phyloP scores from a whole-genome alignment of 2,329 filamentous ascomycete species.

The Diaporthe caulivora region DNA sequence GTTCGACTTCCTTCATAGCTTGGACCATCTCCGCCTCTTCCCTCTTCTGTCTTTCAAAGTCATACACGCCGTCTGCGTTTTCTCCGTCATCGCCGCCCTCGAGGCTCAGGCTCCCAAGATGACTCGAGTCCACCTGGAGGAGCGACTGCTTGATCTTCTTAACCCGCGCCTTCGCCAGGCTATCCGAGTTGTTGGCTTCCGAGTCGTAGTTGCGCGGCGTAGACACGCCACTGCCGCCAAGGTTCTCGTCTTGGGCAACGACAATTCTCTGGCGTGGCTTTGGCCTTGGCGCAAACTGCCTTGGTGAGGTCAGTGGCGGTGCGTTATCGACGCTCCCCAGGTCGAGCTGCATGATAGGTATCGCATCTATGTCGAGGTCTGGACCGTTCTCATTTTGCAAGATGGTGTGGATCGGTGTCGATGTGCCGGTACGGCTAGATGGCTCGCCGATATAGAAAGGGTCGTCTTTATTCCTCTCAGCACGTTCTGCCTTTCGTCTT shows the following conservation, averaged over 20 bases:
- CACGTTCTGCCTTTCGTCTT: conserved; percentile 79
- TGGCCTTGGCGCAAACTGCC: conserved; percentile 46
- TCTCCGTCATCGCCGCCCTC: conserved; percentile 56
- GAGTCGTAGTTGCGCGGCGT: conserved; percentile 67
- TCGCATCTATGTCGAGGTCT: conserved; percentile 90
- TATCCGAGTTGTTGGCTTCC: conserved; percentile 62
- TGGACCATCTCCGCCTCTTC: conserved; percentile 91
- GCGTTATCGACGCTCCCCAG: conserved; percentile 65
- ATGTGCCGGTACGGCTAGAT: conserved; percentile 59
- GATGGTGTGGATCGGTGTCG: conserved; percentile 85
- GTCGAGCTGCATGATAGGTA: conserved; percentile 94
- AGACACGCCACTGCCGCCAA: conserved; percentile 62
- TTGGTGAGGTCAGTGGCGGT: conserved; percentile 44
- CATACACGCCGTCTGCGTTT: conserved; percentile 55
- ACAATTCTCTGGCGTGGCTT: conserved; percentile 72
- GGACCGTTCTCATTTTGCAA: conserved; percentile 78
- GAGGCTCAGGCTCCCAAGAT: conserved; percentile 79
- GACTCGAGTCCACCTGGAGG: conserved; percentile 89
- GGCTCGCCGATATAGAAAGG: conserved; percentile 85
- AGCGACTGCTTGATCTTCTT: conserved; percentile 72
- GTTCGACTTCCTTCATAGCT: conserved; percentile 90
- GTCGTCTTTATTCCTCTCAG: conserved; percentile 89
- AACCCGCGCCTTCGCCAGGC: conserved; percentile 60
- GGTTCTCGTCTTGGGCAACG: conserved; percentile 80
- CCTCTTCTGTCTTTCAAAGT: conserved; percentile 75